phyloP scores from a whole-genome alignment of 768 basidiomycete genomes.

The Exidia glandulosa region DNA sequence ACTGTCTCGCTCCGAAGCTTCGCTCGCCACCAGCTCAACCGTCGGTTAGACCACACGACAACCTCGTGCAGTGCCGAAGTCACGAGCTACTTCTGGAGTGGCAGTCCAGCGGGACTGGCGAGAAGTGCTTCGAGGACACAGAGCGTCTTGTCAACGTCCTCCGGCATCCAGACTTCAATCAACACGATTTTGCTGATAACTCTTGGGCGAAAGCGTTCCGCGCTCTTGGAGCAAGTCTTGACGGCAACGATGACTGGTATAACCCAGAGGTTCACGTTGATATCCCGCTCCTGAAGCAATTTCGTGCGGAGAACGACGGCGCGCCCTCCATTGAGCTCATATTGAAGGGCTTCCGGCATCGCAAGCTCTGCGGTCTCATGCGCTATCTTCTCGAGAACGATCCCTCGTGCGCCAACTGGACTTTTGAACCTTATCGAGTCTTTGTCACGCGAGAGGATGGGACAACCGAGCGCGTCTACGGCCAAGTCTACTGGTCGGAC shows the following conservation, averaged over 20 bases:
- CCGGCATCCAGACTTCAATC: neutral
- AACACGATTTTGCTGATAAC: neutral
- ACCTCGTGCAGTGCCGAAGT: neutral
- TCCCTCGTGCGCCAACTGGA: neutral
- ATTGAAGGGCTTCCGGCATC: neutral
- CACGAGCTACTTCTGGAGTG: neutral
- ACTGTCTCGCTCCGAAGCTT: neutral
- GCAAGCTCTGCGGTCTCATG: neutral
- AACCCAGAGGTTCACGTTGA: neutral
- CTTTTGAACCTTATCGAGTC: neutral
- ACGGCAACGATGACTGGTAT: neutral
- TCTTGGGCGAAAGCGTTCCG: neutral
- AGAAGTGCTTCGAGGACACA: neutral
- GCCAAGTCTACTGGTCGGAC: constrained; percentile 17
- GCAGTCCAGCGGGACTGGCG: neutral
- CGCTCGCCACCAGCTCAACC: neutral
- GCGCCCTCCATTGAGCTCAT: neutral
- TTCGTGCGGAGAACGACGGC: neutral
- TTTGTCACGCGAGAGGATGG: neutral
- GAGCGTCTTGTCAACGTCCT: neutral
- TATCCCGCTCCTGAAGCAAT: neutral
- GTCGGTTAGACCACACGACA: neutral
- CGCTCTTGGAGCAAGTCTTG: neutral
- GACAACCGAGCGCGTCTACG: constrained; percentile 7
- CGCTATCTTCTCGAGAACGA: neutral